phyloP scores from a whole-genome alignment of 257 asterid species.

The Schizonepeta tenuifolia region DNA sequence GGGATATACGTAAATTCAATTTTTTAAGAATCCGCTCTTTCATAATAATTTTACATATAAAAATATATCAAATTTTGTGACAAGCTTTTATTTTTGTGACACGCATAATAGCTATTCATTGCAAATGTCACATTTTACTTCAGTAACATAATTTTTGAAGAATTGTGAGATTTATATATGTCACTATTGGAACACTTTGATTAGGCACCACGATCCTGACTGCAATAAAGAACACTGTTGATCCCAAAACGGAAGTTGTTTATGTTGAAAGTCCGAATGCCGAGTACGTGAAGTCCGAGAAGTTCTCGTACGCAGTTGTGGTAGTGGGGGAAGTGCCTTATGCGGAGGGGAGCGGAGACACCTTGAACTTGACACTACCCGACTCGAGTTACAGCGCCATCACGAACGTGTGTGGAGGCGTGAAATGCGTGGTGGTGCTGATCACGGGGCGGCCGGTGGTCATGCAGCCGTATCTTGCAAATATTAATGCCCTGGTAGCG shows the following conservation, averaged over 20 bases:
- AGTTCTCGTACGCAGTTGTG: conserved; percentile 43
- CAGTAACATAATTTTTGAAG: too few species aligned
- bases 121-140: too few species aligned
- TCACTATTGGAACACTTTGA: neutral
- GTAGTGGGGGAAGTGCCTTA: conserved; percentile 51
- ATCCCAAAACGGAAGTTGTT: conserved; percentile 29
- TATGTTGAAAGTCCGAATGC: conserved; percentile 33
- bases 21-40: too few species aligned
- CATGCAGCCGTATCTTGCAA: conserved; percentile 36
- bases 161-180: too few species aligned
- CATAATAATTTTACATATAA: too few species aligned
- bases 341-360: conserved; percentile 47
- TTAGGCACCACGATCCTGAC: conserved; percentile 43
- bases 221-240: conserved; percentile 34
- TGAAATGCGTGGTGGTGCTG: conserved; percentile 45
- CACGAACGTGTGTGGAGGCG: conserved; percentile 32
- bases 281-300: conserved; percentile 28
- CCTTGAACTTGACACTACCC: conserved; percentile 42
- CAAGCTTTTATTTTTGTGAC: too few species aligned
- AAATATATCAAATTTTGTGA: too few species aligned
- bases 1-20: too few species aligned
- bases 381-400: conserved; percentile 22
- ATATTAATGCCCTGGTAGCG: conserved; percentile 41
- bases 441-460: conserved; percentile 47
- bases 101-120: too few species aligned